A percentile compares a stretch with the other conserved stretches of the same genome.
phyloP scores from a whole-genome alignment of 148 eudicot species.

The Nepenthes gracilis region DNA sequence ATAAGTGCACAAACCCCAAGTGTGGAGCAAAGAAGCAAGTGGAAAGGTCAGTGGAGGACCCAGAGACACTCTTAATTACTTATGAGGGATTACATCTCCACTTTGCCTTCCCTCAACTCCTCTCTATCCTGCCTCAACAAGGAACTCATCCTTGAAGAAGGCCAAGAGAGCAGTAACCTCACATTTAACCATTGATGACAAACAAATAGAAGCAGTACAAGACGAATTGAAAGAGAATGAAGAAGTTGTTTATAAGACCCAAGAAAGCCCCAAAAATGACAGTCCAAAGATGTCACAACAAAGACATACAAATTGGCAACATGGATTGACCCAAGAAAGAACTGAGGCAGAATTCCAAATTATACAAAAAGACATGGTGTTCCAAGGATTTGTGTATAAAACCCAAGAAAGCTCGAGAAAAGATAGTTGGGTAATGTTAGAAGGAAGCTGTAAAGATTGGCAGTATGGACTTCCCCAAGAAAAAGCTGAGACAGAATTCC shows the following conservation, averaged over 20 bases:
- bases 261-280: not conserved
- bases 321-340: too few species aligned
- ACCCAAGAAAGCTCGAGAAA: too few species aligned
- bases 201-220: not conserved
- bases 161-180: not conserved
- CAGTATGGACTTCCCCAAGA: too few species aligned
- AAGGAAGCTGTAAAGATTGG: too few species aligned
- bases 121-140: constrained; percentile 5
- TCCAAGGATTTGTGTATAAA: too few species aligned
- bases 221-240: too few species aligned
- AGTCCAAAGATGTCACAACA: not conserved
- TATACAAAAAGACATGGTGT: too few species aligned
- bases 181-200: not conserved
- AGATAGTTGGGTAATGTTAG: too few species aligned
- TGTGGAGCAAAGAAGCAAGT: constrained; percentile 75
- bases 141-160: not conserved
- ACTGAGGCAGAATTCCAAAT: too few species aligned
- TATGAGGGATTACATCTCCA: constrained; percentile 86
- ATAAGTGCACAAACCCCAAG: constrained; percentile 71
- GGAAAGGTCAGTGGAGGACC: constrained; percentile 57
- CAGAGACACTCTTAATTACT: constrained; percentile 52
- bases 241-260: too few species aligned
- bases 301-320: too few species aligned
- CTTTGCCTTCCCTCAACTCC: constrained; percentile 40
- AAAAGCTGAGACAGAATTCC: too few species aligned